Evolutionary conservation across 2,329 filamentous ascomycete genomes (phyloP), one percentile per base, ranked within the genome.

Genomic region (Aureobasidium leucospermi): DNA sequence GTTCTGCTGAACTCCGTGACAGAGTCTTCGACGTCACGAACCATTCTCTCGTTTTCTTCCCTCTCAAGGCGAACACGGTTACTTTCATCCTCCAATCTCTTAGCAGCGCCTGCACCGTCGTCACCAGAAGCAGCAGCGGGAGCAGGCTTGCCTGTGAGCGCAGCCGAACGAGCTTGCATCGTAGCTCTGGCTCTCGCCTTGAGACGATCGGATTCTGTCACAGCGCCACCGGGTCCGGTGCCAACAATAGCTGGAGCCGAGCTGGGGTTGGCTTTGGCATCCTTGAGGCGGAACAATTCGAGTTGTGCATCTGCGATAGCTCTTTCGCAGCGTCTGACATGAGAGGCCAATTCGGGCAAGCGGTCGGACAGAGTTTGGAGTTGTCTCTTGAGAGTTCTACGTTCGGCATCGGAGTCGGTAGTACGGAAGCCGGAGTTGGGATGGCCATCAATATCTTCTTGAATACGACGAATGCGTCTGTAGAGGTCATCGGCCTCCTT

Each of bases 111-210:
- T 29, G 82, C 81, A 63, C 92, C 87, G 64, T 95, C 89, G 62
- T 86, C 82, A 47, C 77, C 78, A 47, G 77, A 78, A 39, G 89
- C 85, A 48, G 85, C 79, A 45, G 87, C 77, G 70, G 92, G 92
- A n/a, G 85, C 75, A 70, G 92, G 91, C 73, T 87, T 90, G 60
- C 94, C 94, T 23, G 91, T 90, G 63, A 99, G 77, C 16, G 94
- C 93, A 59, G 94, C 94, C 65, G 94, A 92, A 61, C 94, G 88
- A 69, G 96, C 92, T 76, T 97, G 93, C 94, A 99, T 99, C 85
- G 96, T 96, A 41, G 93, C 93, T 76, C 92, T 96, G 34, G 94
- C 93, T 66, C 92, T 85, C 38, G 94, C 94, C 78, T 96, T 97
- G 65, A 97, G 83, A 58, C 93, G 85, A 74, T 99, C 94, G 3